Percentiles rank a stretch among this genome's conserved stretches.
Evolutionary conservation across 352 stramenopile species (phyloP).

Genomic region (Phytophthora idaei): DNA sequence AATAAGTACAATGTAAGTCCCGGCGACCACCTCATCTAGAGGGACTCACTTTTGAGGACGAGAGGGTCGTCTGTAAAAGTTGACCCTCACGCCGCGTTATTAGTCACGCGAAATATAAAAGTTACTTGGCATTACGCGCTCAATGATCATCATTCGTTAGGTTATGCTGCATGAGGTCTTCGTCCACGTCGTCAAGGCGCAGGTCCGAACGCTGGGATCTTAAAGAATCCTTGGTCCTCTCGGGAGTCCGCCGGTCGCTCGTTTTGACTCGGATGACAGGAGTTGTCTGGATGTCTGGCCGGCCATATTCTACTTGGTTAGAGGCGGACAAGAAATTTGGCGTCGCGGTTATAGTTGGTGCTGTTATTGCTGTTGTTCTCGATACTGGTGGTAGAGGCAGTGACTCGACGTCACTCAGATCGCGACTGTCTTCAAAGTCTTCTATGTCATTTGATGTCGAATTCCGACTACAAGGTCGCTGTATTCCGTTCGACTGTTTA

Average conservation of each 20-base stretch:
- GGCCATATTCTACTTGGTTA: constrained; percentile 19
- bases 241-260: constrained; percentile 19
- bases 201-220: constrained; percentile 34
- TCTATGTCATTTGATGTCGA: constrained; percentile 9
- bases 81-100: no score
- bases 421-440: constrained; percentile 14
- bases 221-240: constrained; percentile 10
- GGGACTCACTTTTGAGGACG: no score
- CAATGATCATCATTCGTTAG: constrained; percentile 30
- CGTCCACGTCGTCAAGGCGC: constrained; percentile 62
- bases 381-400: constrained; percentile 9
- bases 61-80: no score
- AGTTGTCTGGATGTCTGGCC: constrained; percentile 17
- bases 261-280: constrained; percentile 32
- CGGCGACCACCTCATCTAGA: no score
- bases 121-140: neutral
- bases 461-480: constrained; percentile 2
- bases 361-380: constrained; percentile 19
- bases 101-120: no score
- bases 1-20: no score
- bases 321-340: constrained; percentile 10
- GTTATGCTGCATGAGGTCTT: constrained; percentile 74
- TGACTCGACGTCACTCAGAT: constrained; percentile 20
- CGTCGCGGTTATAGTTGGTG: constrained; percentile 8
- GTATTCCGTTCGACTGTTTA: constrained; percentile 9